phyloP scores from a whole-genome alignment of 306 rosid genomes.

The Quercus glauca region DNA sequence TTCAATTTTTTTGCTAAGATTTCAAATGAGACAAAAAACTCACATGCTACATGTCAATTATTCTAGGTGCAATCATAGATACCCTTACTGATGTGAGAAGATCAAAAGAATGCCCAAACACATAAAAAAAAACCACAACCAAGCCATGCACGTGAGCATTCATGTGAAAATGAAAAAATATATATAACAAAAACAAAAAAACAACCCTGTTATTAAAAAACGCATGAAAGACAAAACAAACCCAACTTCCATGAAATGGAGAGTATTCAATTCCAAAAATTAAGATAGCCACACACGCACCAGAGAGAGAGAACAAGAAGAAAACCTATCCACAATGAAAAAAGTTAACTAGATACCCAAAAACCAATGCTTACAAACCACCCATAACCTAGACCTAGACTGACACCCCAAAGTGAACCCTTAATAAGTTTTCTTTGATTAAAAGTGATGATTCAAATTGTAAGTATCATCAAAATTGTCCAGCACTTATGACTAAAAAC shows the following conservation, averaged over 20 bases:
- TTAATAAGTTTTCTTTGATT: too few species aligned
- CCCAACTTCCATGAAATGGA: not conserved
- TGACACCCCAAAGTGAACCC: too few species aligned
- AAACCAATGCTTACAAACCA: too few species aligned
- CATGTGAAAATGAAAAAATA: too few species aligned
- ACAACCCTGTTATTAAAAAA: not conserved
- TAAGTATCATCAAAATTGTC: too few species aligned
- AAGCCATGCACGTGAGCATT: not conserved
- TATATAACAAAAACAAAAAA: too few species aligned
- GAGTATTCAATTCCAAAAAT: too few species aligned
- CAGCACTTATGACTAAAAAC: not conserved
- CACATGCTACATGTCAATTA: not conserved
- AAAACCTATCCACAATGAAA: not conserved
- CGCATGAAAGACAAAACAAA: not conserved
- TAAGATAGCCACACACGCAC: too few species aligned
- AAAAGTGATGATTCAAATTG: too few species aligned
- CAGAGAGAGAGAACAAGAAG: not conserved
- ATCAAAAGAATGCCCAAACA: not conserved
- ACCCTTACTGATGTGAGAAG: not conserved
- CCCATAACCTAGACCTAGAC: too few species aligned
- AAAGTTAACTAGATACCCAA: too few species aligned
- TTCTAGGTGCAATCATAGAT: not conserved
- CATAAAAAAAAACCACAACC: not conserved
- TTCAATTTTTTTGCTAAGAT: not conserved
- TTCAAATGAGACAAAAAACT: not conserved